Base-by-base conservation (phyloP, 2,329 filamentous ascomycete genomes). In the Phialophora macrospora region DNA sequence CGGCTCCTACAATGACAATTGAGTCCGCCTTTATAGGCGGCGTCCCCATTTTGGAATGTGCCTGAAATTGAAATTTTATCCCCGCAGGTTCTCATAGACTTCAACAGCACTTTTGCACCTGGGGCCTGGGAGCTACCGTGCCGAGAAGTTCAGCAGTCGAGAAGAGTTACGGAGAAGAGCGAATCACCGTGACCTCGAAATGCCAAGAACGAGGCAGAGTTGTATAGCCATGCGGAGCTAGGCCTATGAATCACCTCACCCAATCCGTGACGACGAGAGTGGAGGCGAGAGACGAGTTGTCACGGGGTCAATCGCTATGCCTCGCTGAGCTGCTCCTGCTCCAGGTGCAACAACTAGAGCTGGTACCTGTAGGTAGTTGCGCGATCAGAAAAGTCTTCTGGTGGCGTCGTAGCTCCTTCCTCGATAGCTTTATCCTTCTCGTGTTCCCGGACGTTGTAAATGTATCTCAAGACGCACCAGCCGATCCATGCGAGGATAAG, bases 1-100 rank as follows among this genome's bases (percentile, higher is more conserved):
- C 76, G 55, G 83, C 87, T 66, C 86, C 87, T 26, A 83, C 76
- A 5, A 83, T 84, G 73, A 65, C 55, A 24, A 72, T 64, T 1
- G 46, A 12, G 49, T 30, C 32, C 24, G 58, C 54, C 30, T 60
- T 60, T 22, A n/a, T 7, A 14, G 38, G 26, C 14, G 17, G 41
- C 12, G 7, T 48, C 26, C 41, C 52, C 61, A 58, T 58, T 24
- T 30, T 58, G 44, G 20, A 32, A 2, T 22, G 41, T 34, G 17
- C 9, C 20, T 2, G 26, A 11, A n/a, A n/a, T 7, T 20, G 7
- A 8, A 44, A 44, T 6, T 44, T 44, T 20, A 8, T n/a, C 38
- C 14, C 14, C 38, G 6, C 17, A 6, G 6, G 8, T 3, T 41
- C 38, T 41, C 4, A 44, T 20, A 44, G n/a, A 44, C 14, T 8